These are phyloP conservation scores for Sextonia rubra DNA, from an alignment of 164 flowering plant species.

Conservation along the genomic window DNA sequence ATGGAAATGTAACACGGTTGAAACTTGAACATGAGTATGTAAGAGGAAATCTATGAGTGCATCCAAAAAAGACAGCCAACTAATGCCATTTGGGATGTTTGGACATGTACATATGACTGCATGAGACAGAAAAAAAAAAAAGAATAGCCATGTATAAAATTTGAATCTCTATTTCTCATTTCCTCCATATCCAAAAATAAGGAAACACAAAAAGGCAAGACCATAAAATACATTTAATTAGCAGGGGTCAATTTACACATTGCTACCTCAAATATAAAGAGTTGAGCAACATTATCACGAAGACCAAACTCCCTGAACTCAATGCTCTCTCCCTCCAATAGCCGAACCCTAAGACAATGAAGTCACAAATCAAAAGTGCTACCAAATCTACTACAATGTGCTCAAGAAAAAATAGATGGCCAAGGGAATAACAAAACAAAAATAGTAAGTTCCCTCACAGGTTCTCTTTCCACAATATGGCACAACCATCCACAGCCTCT, in stretches of 20 bases:
- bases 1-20: too few relatives aligned
- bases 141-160: too few relatives aligned
- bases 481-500: constrained; percentile 56
- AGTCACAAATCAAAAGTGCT: not conserved
- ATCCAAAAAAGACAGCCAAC: too few relatives aligned
- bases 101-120: too few relatives aligned
- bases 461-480: constrained; percentile 60
- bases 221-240: not conserved
- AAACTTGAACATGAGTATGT: too few relatives aligned
- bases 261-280: constrained; percentile 78
- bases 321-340: constrained; percentile 67
- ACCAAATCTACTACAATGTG: not conserved
- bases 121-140: too few relatives aligned
- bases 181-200: too few relatives aligned
- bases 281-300: constrained; percentile 88
- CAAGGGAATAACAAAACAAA: not conserved
- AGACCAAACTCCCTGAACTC: constrained; percentile 74
- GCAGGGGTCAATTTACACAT: not conserved
- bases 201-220: too few relatives aligned
- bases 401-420: not conserved
- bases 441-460: constrained; percentile 24
- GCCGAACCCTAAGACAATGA: constrained; percentile 46
- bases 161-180: too few relatives aligned
- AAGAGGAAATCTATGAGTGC: too few relatives aligned
- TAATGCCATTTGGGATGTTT: too few relatives aligned